These are phyloP conservation scores for Tuber microsphaerosporum DNA, from an alignment of 495 filamentous ascomycete genomes.

Conservation along the genomic window DNA sequence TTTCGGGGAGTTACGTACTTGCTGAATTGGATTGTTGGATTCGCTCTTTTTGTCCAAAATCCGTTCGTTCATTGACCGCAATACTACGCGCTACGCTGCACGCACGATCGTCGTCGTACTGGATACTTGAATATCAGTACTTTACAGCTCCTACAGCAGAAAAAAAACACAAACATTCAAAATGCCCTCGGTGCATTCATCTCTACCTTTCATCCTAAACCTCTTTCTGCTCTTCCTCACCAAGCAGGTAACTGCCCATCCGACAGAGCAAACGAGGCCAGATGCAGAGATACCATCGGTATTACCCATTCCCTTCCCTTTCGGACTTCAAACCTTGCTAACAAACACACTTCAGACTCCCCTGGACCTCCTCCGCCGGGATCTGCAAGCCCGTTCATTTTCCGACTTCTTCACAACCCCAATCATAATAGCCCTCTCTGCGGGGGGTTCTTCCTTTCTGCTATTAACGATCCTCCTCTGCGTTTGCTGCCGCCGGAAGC, in stretches of 20 bases:
- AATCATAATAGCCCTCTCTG: conserved; percentile 27
- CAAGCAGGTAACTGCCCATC: neutral
- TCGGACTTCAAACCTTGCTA: neutral
- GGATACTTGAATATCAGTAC: neutral
- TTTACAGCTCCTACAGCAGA: neutral
- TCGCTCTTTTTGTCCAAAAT: neutral
- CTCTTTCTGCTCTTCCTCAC: neutral
- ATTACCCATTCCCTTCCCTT: neutral
- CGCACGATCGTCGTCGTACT: neutral
- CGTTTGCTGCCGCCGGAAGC: conserved; percentile 36
- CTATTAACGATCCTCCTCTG: conserved; percentile 14
- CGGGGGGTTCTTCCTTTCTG: conserved; percentile 21
- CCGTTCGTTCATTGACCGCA: neutral
- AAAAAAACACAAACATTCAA: neutral
- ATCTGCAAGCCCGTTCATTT: neutral
- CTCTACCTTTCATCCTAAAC: neutral
- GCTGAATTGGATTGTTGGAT: conserved; percentile 1
- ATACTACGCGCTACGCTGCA: neutral
- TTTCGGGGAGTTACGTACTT: neutral
- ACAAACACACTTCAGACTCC: neutral
- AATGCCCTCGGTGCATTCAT: neutral
- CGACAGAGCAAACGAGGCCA: neutral
- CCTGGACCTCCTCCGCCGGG: neutral
- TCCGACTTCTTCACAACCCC: conserved; percentile 25
- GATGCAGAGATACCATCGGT: neutral